These are phyloP conservation scores for Metarhizium sp. DNA, from an alignment of 2,329 filamentous ascomycete species.

Conservation along the genomic window DNA sequence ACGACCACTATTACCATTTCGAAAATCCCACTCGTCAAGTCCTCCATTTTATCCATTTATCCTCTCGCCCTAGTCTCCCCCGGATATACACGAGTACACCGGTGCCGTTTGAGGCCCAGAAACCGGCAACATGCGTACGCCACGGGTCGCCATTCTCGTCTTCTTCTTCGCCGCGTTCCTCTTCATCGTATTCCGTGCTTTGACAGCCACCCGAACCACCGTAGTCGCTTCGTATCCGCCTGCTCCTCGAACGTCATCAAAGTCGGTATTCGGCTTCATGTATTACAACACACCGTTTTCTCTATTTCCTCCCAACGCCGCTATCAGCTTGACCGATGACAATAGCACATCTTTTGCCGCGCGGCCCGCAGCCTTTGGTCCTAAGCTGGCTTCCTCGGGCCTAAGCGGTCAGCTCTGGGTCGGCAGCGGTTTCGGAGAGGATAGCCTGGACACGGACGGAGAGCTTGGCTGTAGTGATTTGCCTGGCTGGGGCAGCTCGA, in stretches of 20 bases:
- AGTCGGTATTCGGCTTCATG: constrained; percentile 39
- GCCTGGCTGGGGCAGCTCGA: constrained; percentile 69
- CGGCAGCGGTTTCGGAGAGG: constrained; percentile 82
- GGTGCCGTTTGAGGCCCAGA: not conserved
- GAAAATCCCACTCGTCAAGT: not conserved
- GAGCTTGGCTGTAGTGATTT: constrained; percentile 95
- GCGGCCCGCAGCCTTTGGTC: constrained; percentile 86
- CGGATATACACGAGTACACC: not conserved
- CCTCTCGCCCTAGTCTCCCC: not conserved
- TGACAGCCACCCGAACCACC: constrained; percentile 24
- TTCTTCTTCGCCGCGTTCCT: constrained; percentile 44
- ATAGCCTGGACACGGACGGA: constrained; percentile 60
- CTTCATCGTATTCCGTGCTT: constrained; percentile 45
- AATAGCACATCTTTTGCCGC: constrained; percentile 97
- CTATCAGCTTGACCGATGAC: constrained; percentile 93
- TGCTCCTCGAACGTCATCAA: constrained; percentile 12
- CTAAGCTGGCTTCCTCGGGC: constrained; percentile 62
- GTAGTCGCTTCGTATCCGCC: constrained; percentile 14
- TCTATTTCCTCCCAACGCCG: constrained; percentile 88
- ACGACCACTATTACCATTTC: not conserved
- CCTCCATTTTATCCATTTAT: not conserved
- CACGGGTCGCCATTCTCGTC: constrained; percentile 43
- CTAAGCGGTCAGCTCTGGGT: constrained; percentile 90
- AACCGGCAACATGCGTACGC: constrained; percentile 38
- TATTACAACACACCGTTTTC: constrained; percentile 70